Base-by-base conservation (phyloP, 108 stramenopile genomes). In the Cyclotella cryptica region DNA sequence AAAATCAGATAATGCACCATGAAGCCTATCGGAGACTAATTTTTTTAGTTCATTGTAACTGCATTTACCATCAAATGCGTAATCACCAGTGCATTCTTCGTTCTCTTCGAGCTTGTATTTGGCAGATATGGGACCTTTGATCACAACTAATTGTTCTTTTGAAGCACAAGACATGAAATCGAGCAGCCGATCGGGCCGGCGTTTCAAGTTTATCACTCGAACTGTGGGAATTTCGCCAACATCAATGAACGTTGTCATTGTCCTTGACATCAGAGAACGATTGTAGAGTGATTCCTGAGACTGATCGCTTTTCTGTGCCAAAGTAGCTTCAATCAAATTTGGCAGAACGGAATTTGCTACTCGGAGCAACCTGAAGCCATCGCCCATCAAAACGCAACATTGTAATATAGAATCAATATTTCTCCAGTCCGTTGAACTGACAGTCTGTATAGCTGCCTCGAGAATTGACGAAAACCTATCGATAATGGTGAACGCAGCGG, bases 31-130 rank as follows among this genome's bases (percentile, higher is more conserved):
- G 51, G 55, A 24, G 39, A 90, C 61, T 55, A 66, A 61, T 21
- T 40, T 47, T 30, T 87, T 75, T 7, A 87, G 79, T 39, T 88
- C 72, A 22, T 64, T 80, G 52, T 57, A 39, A 26, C 44, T 59
- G 29, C 81, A 81, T 54, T 73, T 59, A 12, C 94, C 92, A 84
- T 95, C 94, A 75, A 90, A 81, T 11, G 92, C 94, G 66, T 81
- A 70, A 26, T 59, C n/a, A 12, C 89, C 89, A 27, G 54, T 57
- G 67, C 84, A 86, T n/a, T 59, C 78, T n/a, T 63, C 65, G 8
- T 72, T 57, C n/a, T 78, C 41, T 14, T 55, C 55, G n/a, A 12
- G 55, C 44, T 75, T 74, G 8, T 8, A 55, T 44, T 30, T 78
- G 41, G 71, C 79, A 3, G 60, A 52, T 13, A 77, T 77, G 0